Conservation (phyloP, 352 stramenopile genomes). For the Globisporangium radiosum region DNA sequence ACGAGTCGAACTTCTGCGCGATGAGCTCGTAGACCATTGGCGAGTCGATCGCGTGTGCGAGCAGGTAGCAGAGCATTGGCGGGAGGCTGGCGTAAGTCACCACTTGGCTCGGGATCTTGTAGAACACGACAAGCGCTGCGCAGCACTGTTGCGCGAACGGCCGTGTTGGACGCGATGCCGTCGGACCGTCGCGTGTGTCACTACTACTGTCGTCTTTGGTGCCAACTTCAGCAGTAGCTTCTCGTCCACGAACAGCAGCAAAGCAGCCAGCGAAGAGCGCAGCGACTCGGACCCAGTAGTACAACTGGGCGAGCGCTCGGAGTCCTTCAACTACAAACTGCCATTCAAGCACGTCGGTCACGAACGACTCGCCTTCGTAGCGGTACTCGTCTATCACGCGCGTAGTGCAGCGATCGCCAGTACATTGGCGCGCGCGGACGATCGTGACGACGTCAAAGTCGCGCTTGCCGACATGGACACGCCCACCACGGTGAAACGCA, state of each 20-base stretch:
- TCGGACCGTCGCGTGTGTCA: not conserved
- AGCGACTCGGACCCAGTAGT: constrained; percentile 9
- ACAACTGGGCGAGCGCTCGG: not conserved
- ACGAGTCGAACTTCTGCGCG: constrained; percentile 16
- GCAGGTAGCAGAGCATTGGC: constrained; percentile 1
- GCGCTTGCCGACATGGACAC: constrained; percentile 5
- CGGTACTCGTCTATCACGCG: constrained; percentile 8
- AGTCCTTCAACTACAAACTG: not conserved
- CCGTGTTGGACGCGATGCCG: not conserved
- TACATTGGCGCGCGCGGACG: constrained; percentile 4
- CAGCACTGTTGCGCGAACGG: not conserved
- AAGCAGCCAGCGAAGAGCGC: constrained; percentile 5
- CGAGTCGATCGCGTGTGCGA: constrained; percentile 3
- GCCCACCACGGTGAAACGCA: not conserved
- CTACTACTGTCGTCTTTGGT: not conserved
- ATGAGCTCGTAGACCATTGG: constrained; percentile 11
- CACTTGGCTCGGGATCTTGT: not conserved
- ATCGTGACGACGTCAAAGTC: constrained; percentile 8
- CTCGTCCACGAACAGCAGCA: not conserved
- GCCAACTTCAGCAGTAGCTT: not conserved
- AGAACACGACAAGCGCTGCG: constrained; percentile 16
- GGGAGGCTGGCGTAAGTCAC: constrained; percentile 3
- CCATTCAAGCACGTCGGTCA: constrained; percentile 5
- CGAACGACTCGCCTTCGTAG: constrained; percentile 11
- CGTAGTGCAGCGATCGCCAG: not conserved